These are phyloP conservation scores for Notholithocarpus densiflorus DNA, from an alignment of 306 rosid species.

Conservation along the genomic window DNA sequence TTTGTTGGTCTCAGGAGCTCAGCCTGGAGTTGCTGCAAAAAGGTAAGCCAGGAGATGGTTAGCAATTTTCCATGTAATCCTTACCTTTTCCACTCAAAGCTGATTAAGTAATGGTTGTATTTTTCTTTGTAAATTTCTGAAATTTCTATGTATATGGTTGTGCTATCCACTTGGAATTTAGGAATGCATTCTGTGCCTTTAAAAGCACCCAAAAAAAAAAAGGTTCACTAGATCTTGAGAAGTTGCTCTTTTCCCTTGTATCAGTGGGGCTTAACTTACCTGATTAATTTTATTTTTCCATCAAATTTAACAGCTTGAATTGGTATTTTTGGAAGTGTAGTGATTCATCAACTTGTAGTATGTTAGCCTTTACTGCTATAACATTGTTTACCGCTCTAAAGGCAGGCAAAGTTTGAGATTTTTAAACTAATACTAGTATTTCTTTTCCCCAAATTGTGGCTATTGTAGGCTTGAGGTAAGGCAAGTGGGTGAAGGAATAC, in stretches of 20 bases:
- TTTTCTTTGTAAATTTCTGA: not conserved
- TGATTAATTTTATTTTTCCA: not conserved
- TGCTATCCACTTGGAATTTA: not conserved
- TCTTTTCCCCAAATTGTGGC: constrained; percentile 7
- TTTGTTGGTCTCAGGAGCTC: constrained; percentile 73
- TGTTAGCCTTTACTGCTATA: not conserved
- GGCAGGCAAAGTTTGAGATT: not conserved
- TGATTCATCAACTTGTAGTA: not conserved
- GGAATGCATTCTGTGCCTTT: not conserved
- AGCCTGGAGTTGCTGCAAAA: constrained; percentile 56
- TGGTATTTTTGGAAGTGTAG: no score
- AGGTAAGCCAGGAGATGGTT: constrained; percentile 41
- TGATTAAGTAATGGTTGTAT: not conserved
- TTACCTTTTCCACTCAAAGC: not conserved
- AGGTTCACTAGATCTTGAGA: not conserved
- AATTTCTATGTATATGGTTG: not conserved
- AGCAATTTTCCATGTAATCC: constrained; percentile 8
- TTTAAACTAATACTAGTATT: constrained; percentile 11
- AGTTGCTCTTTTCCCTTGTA: not conserved
- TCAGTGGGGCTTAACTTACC: not conserved
- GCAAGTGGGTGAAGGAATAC: constrained; percentile 87
- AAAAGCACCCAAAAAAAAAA: not conserved
- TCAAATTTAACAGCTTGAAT: not conserved
- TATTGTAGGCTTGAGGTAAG: constrained; percentile 73
- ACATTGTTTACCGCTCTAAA: not conserved